phyloP scores from a whole-genome alignment of 306 rosid species.

The Glycine tomentella region DNA sequence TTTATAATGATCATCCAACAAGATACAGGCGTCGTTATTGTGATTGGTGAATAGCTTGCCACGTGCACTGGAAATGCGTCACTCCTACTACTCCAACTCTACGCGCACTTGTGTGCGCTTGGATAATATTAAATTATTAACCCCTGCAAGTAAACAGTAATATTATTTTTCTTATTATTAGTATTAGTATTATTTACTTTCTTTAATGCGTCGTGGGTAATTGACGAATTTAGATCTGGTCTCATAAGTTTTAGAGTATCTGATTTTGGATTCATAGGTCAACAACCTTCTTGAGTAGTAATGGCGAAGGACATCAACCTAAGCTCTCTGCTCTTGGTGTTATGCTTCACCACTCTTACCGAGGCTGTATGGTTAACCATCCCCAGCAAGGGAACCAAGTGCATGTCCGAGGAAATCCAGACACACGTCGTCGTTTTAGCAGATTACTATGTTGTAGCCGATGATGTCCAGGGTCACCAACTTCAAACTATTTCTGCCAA shows the following conservation, averaged over 20 bases:
- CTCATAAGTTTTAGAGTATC: not conserved
- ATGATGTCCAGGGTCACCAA: conserved; percentile 44
- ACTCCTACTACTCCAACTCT: too few relatives aligned
- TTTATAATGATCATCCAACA: too few relatives aligned
- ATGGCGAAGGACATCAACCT: conserved; percentile 40
- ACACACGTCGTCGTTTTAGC: conserved; percentile 63
- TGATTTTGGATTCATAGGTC: not conserved
- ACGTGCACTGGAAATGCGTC: too few relatives aligned
- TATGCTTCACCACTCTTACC: conserved; percentile 44
- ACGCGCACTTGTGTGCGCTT: not conserved
- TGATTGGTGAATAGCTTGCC: too few relatives aligned
- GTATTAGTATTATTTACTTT: too few relatives aligned
- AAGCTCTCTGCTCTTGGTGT: conserved; percentile 35
- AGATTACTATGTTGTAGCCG: conserved; percentile 59
- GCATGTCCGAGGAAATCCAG: conserved; percentile 69
- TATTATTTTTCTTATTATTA: too few relatives aligned
- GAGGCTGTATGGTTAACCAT: conserved; percentile 56
- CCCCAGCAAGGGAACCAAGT: conserved; percentile 63
- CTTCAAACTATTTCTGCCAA: conserved; percentile 52
- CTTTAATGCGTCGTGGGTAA: not conserved
- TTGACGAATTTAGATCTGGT: conserved; percentile 47
- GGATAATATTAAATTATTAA: not conserved
- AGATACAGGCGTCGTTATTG: too few relatives aligned
- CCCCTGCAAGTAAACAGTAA: too few relatives aligned
- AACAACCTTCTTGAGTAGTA: not conserved